Conservation (phyloP, 176 grass and related monocot genomes). For the Juncus effusus region DNA sequence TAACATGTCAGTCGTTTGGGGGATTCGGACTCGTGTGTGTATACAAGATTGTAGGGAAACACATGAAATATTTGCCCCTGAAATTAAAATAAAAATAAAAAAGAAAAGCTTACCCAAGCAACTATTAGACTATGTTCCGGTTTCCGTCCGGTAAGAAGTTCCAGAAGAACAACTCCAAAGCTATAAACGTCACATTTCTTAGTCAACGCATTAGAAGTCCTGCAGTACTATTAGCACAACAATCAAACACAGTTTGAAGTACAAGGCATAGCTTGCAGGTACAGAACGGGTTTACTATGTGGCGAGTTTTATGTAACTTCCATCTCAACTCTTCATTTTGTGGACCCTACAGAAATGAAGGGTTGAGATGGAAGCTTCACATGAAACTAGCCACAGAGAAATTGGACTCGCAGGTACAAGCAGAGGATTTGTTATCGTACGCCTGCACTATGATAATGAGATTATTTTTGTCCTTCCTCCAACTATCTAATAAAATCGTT, state of each 20-base stretch:
- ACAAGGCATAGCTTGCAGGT: too few species aligned
- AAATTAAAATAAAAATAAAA: constrained; percentile 6
- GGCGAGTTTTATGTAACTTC: too few species aligned
- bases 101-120: constrained; percentile 57
- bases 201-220: constrained; percentile 82
- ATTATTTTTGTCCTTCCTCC: too few species aligned
- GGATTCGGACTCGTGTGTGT: not conserved
- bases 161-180: constrained; percentile 90
- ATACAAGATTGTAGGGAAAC: constrained; percentile 2
- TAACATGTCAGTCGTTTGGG: not conserved
- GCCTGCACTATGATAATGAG: too few species aligned
- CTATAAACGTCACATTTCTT: constrained; percentile 95
- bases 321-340: too few species aligned
- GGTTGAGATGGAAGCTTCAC: too few species aligned
- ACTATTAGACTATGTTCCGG: constrained; percentile 83
- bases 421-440: too few species aligned
- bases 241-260: not conserved
- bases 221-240: constrained; percentile 28
- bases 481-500: too few species aligned
- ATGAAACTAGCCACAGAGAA: too few species aligned
- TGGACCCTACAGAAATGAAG: too few species aligned
- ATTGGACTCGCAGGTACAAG: too few species aligned
- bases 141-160: constrained; percentile 89
- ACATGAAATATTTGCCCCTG: not conserved
- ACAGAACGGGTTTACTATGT: too few species aligned